Evolutionary conservation across 2,329 filamentous ascomycete genomes (phyloP), one percentile per base, ranked within the genome.

Genomic region (Colletotrichum sublineola): DNA sequence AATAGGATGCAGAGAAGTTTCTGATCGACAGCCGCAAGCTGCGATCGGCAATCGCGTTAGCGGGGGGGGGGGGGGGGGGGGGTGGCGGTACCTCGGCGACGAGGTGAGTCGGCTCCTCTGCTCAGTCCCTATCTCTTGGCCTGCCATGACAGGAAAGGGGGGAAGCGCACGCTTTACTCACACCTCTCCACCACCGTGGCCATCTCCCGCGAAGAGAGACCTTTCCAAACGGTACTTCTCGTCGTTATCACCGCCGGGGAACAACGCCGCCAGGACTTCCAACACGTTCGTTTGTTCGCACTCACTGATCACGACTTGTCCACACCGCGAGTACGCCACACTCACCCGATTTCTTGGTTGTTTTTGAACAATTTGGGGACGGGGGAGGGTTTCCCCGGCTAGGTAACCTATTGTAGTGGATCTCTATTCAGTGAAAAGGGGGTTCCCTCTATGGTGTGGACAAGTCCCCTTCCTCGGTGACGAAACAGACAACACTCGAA

Each of bases 381-480:
- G 24, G 24, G 44, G 18, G 44, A 7, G 57, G 11, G 33, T 53
- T 53, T n/a, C 9, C 46, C 46, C 46, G 1, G 48, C 18, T 42
- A 29, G 50, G 36, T 69, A 60, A 58, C 57, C 52, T 55, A 65
- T 65, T 36, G 44, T 67, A 53, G 31, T 38, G 14, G 20, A 50
- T 46, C 31, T 69, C 67, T 69, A 69, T 69, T 57, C 67, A 50
- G 61, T 56, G 5, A 48, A 20, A 61, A n/a, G 3, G 24, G 14
- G 58, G 31, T n/a, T 56, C 12, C 20, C 46, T 48, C n/a, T 14
- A 33, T 63, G n/a, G 44, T 38, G 29, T 38, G 29, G 29, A 14
- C 42, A 52, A 42, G 14, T 33, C 52, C 15, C 64, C 33, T 8
- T 46, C 61, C 24, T 33, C 12, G 4, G 38, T 33, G 40, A 64